Conservation (phyloP, 495 filamentous ascomycete species). For the Hypomontagnella submonticulosa region DNA sequence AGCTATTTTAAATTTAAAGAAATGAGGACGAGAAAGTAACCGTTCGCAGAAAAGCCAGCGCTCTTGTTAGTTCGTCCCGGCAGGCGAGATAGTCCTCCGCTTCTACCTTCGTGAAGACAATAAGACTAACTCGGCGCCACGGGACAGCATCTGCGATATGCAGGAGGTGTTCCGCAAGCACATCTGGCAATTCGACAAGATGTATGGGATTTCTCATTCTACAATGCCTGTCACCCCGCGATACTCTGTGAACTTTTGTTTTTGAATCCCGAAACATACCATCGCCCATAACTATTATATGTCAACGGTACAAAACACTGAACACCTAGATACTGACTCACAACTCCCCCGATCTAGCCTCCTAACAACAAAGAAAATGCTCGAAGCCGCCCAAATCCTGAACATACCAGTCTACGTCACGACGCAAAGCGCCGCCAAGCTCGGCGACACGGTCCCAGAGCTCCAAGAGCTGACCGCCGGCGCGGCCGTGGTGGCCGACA, state of each 20-base stretch:
- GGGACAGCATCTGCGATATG: constrained; percentile 85
- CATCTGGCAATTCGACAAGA: constrained; percentile 83
- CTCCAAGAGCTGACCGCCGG: constrained; percentile 57
- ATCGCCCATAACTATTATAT: too few relatives aligned
- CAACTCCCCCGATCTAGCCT: constrained; percentile 50
- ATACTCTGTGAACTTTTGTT: too few relatives aligned
- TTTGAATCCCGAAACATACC: too few relatives aligned
- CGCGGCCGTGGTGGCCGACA: constrained; percentile 70
- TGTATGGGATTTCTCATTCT: constrained; percentile 59
- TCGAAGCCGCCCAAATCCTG: constrained; percentile 68
- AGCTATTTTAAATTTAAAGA: constrained; percentile 26
- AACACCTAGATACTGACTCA: too few relatives aligned
- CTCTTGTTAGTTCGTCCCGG: constrained; percentile 67
- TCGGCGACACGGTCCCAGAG: constrained; percentile 82
- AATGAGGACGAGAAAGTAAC: constrained; percentile 24
- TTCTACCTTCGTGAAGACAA: not conserved
- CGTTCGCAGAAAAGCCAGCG: constrained; percentile 68
- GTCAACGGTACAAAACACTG: too few relatives aligned
- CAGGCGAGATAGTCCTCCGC: not conserved
- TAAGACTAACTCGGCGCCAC: not conserved
- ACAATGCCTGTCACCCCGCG: not conserved
- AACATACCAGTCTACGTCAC: constrained; percentile 82
- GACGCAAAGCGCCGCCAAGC: constrained; percentile 79
- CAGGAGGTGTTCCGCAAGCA: constrained; percentile 90
- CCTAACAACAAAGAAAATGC: constrained; percentile 64